Base-by-base conservation (phyloP, 176 grass and related monocot genomes). In the Cenchrus fungigraminus region DNA sequence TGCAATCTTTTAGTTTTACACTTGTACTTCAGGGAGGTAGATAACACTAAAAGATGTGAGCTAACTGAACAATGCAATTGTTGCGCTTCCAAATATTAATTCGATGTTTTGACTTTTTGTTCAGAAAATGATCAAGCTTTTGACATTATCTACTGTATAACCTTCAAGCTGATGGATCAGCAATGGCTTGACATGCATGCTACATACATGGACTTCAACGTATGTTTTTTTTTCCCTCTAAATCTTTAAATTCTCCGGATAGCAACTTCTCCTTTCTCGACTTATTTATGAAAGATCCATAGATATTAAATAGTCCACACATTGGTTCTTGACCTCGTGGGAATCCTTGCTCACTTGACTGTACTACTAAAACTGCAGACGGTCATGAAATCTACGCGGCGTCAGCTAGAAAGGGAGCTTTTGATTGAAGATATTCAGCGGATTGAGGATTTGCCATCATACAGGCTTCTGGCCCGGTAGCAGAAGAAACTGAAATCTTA, bases 151-250 rank as follows among this genome's bases (percentile, higher is more conserved):
- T 99, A 96, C 84, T 99, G 97, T 90, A 91, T 99, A 77, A 90
- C 97, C 68, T 99, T 94, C 84, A 96, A 94, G 84, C 55, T 99
- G 90, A 99, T 99, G 97, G 97, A 99, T 91, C 94, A 91, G 79
- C 97, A 94, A 75, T 99, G 97, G 97, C 97, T 99, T 82, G 77
- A 92, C 16, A 99, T 96, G 97, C 94, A 91, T 75, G 97, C 97
- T 69, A 94, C 94, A 71, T 99, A 99, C 89, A 99, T 99, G 97
- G 97, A 99, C 84, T 99, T 99, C 82, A 99, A 99, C 60, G 97
- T 99, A 94, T 54, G 84, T 45, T 50, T 0, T 8, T 37, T 66
- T 65, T 32, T 32, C 1, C 6, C 47, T 17, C 71, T 31, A 73
- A 32, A 73, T 73, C 31, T 61, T 10, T 47, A 17, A 67, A 51